A percentile compares a stretch with the other conserved stretches of the same genome.
phyloP scores from a whole-genome alignment of 768 basidiomycete genomes.

The Tricholoma matsutake region DNA sequence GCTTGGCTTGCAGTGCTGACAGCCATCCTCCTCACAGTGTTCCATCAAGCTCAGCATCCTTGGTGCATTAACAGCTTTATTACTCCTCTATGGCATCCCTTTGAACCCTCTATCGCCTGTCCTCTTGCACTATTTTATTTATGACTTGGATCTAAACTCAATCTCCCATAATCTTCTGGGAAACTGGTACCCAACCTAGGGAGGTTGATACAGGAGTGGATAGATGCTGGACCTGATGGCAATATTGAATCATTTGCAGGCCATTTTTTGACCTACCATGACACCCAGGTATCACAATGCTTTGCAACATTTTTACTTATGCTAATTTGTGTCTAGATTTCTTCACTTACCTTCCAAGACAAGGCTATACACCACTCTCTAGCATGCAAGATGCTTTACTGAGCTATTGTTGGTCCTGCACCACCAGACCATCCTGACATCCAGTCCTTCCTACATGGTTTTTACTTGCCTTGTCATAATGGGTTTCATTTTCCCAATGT shows the following conservation, averaged over 20 bases:
- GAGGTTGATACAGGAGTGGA: background rate
- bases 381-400: slow-evolving; percentile 5
- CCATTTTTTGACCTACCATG: slow-evolving; percentile 4
- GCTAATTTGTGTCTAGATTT: background rate
- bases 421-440: slow-evolving; percentile 1
- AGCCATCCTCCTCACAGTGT: background rate
- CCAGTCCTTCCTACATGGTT: slow-evolving; percentile 4
- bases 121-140: background rate
- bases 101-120: background rate
- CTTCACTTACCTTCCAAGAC: background rate
- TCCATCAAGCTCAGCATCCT: background rate
- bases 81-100: background rate
- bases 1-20: background rate
- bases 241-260: background rate
- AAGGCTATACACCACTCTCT: too few relatives aligned
- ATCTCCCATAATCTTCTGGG: background rate
- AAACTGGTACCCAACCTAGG: background rate
- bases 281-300: slow-evolving; percentile 1
- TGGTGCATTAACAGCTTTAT: background rate
- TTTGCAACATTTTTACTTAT: background rate
- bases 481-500: slow-evolving; percentile 6
- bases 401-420: slow-evolving; percentile 4
- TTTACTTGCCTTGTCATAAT: slow-evolving; percentile 6
- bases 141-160: background rate
- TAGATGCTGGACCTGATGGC: background rate